These are phyloP conservation scores for Luzula sylvatica DNA, from an alignment of 176 grass and related monocot genomes.

Conservation along the genomic window DNA sequence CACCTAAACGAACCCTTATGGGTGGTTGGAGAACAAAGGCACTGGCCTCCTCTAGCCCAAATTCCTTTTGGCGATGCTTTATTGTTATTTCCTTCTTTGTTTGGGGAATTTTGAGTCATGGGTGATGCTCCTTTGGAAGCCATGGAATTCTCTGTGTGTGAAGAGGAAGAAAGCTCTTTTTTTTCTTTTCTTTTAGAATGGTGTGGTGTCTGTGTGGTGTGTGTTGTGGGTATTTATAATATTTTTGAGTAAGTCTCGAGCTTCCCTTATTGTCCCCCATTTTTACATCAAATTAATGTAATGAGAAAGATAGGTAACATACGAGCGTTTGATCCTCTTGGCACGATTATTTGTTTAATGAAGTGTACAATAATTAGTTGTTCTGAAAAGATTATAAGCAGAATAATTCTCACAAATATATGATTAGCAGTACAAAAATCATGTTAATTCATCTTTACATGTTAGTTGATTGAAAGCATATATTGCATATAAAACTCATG, in stretches of 20 bases:
- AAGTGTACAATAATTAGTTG: too few species aligned
- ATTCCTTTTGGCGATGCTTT: neutral
- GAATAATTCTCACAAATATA: too few species aligned
- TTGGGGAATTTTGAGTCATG: slow-evolving; percentile 9
- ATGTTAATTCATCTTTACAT: too few species aligned
- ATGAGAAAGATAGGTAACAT: too few species aligned
- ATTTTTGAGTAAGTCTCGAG: neutral
- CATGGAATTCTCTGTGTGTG: slow-evolving; percentile 14
- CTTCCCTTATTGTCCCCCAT: too few species aligned
- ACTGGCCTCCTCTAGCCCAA: neutral
- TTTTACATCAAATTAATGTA: too few species aligned
- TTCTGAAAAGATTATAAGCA: too few species aligned
- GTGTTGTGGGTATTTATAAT: neutral
- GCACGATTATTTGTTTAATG: too few species aligned
- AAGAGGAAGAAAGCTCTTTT: neutral
- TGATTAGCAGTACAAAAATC: too few species aligned
- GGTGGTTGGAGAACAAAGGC: slow-evolving; percentile 14
- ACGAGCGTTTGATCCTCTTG: too few species aligned
- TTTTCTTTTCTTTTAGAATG: neutral
- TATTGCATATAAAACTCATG: too few species aligned
- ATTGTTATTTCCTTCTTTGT: neutral
- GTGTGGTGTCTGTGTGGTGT: neutral
- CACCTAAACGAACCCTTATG: slow-evolving; percentile 19
- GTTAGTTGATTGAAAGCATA: too few species aligned
- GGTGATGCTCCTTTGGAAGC: slow-evolving; percentile 8